Evolutionary conservation across 805 yeast genomes (phyloP), one percentile per base, ranked within the genome.

Genomic region (Wickerhamomyces queroliae): DNA sequence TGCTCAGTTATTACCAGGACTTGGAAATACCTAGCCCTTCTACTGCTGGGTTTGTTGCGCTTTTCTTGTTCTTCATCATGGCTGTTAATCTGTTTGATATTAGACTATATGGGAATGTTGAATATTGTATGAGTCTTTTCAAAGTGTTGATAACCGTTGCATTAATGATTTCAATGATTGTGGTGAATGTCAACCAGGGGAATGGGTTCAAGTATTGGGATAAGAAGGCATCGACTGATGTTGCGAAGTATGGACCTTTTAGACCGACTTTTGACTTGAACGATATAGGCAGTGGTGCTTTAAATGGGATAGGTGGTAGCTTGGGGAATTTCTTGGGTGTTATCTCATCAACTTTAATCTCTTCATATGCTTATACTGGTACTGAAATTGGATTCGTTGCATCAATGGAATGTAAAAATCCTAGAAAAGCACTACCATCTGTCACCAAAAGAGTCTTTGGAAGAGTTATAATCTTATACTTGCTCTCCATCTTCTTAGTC

Each of bases 361-460:
- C 89, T 0, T 69, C 87, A 0, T 86, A 81, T 58, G 83, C 95
- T 0, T 86, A 80, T 52, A 77, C 83, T 36, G 95, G 95, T 0
- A 83, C 89, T 1, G 95, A 86, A 49, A 78, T 82, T 56, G 90
- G 87, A 11, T 78, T 85, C 46, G 76, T 85, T 39, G 91, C 93
- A 3, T 88, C 91, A 7, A 85, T 90, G 58, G 95, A 86, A 58
- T 84, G 90, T n/a, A 68, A 80, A 44, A 80, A 83, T 47, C 95
- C 95, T 5, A 67, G 93, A 47, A 76, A 71, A 44, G 79, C 91
- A 0, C 66, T 86, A 15, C 95, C 95, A 1, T 70, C 80, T 10
- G 91, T 93, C 1, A 83, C 90, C 3, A 78, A 71, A 48, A 69
- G 83, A 49, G 86, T 84, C 3, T 83, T 84, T 55, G 81, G 84